Base-by-base conservation (phyloP, 1,139 yeast species). In the Candida sanyaensis region DNA sequence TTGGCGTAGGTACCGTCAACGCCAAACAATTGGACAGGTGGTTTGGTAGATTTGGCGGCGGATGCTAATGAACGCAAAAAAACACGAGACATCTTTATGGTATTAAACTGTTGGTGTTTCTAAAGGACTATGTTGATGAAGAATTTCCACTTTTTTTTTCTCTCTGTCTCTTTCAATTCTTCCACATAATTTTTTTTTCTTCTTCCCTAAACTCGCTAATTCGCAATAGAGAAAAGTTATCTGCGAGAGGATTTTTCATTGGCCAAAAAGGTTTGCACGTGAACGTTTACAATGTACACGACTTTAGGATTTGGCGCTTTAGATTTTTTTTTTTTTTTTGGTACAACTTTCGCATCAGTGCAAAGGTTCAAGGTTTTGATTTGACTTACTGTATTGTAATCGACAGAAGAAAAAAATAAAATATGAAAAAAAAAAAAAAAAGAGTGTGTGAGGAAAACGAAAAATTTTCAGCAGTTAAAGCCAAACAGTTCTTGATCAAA, bases 1-100 rank as follows among this genome's bases (percentile, higher is more conserved):
- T 90, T 81, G 62, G 99, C 99, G 69, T 93, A 93, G 55, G 98
- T 91, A 66, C 98, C 99, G 60, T 92, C 97, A 58, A 93, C 76
- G 56, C 99, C 99, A 65, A 83, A 92, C 69, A 93, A 82, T 80
- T 91, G 97, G 56, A 92, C 87, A 51, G 98, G 98, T 52, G 96
- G 95, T 71, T 84, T 85, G 63, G 81, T 79, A 50, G 78, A 61
- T 63, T 78, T 77, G 60, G 81, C 68, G 58, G 88, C 80, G 51
- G 88, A 73, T 58, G 90, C 88, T 77, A 89, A 71, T 52, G 86
- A 73, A 76, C 93, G 87, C 68, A 77, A 67, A 70, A 85, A 84
- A 61, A 80, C 77, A 78, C 88, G 86, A 62, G 85, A 75, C 32
- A 47, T 43, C 51, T 46, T 49, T 24, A 24, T 33, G 28, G 12